These are phyloP conservation scores for Musa acuminata DNA, from an alignment of 176 grass and related monocot genomes.

Conservation along the genomic window DNA sequence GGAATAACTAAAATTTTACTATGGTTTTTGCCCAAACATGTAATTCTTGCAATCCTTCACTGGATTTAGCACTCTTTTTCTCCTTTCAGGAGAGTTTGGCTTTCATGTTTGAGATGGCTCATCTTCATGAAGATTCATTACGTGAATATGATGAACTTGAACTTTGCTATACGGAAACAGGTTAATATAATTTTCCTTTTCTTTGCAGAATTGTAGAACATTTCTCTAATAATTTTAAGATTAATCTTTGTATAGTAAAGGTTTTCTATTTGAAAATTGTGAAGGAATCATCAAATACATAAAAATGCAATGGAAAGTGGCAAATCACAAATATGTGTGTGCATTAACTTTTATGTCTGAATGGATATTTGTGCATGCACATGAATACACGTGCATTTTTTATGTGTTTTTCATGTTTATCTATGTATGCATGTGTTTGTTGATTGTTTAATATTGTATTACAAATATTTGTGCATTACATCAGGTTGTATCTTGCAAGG, in stretches of 20 bases:
- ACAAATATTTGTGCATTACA: too few species aligned
- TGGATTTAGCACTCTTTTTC: conserved; percentile 11
- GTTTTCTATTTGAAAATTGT: background rate
- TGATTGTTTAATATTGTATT: too few species aligned
- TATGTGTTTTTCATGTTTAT: background rate
- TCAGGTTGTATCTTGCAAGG: too few species aligned
- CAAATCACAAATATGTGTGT: too few species aligned
- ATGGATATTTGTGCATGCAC: background rate
- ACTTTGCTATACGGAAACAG: conserved; percentile 97
- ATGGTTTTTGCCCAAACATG: background rate
- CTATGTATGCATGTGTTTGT: background rate
- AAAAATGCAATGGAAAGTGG: too few species aligned
- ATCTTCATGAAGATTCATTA: conserved; percentile 95
- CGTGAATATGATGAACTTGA: conserved; percentile 97
- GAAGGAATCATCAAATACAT: background rate
- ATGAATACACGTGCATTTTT: background rate
- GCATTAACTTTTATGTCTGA: too few species aligned
- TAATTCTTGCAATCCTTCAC: conserved; percentile 11
- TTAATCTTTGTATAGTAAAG: background rate
- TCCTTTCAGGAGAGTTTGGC: conserved; percentile 87
- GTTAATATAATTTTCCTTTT: conserved; percentile 26
- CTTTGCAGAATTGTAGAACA: background rate
- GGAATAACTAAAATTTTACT: background rate
- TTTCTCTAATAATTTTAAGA: background rate
- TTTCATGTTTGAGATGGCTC: conserved; percentile 96